Evolutionary conservation across 1,284 basidiomycete genomes (phyloP).

Genomic region (Naganishia cerealis): DNA sequence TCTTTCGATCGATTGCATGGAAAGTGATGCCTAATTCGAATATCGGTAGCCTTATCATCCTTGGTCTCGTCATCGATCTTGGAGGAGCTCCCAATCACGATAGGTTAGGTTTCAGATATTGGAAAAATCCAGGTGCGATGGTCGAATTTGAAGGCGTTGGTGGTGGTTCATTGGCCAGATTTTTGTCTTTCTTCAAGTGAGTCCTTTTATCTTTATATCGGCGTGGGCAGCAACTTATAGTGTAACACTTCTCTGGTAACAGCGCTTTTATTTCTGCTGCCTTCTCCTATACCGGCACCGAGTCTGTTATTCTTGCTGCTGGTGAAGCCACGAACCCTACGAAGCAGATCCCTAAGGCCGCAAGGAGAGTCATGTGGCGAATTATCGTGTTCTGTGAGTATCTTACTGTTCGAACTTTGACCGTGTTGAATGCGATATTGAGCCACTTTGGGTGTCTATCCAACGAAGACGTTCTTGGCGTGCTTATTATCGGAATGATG

Average conservation of each 20-base stretch:
- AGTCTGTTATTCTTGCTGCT: constrained; percentile 38
- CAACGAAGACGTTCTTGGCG: constrained; percentile 54
- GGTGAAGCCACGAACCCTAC: constrained; percentile 39
- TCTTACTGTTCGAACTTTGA: no score
- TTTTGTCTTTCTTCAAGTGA: constrained; percentile 32
- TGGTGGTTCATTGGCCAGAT: constrained; percentile 41
- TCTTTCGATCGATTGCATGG: not conserved
- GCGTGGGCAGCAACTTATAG: constrained; percentile 36
- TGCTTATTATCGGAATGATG: constrained; percentile 36
- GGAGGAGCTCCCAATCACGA: constrained; percentile 64
- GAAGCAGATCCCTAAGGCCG: constrained; percentile 55
- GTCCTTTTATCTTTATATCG: constrained; percentile 50
- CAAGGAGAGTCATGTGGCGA: constrained; percentile 70
- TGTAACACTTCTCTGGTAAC: constrained; percentile 30
- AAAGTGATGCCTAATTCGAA: not conserved
- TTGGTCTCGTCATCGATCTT: constrained; percentile 68
- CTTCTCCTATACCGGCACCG: constrained; percentile 43
- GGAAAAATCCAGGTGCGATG: constrained; percentile 64
- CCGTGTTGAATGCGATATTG: no score
- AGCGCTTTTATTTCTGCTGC: constrained; percentile 56
- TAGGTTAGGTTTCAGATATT: constrained; percentile 61
- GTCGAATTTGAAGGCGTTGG: constrained; percentile 22
- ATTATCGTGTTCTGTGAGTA: constrained; percentile 63
- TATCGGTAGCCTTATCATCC: constrained; percentile 55
- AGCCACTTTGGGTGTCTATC: not conserved